Base-by-base conservation (phyloP, 768 basidiomycete genomes). In the Rhizopogon sp. region DNA sequence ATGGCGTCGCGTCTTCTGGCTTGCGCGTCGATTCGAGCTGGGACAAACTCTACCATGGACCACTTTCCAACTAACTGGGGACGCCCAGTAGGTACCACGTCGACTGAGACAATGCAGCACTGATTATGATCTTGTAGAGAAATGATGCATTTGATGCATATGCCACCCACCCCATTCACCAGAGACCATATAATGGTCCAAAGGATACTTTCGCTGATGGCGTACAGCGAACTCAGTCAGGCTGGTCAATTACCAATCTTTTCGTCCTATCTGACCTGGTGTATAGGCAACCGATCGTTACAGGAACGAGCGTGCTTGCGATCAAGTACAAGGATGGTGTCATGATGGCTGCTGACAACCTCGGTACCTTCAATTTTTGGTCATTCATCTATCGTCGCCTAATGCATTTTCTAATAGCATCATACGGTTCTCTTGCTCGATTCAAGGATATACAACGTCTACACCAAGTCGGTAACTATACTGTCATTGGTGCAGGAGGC, bases 311-410 rank as follows among this genome's bases (percentile, higher is more conserved):
- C 54, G 93, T 99, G 5, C 80, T 99, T 35, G 97, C 89, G 2
- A 78, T 99, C 72, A 90, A 91, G 72, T 98, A 81, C 80, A 93
- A 95, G 71, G 93, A 92, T 64, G 97, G 97, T 8, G 83, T 99
- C 60, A 96, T 99, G 91, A 85, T 99, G 79, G 94, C 97, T 31
- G 94, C 97, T 39, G 97, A 99, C 77, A 98, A 88, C 65, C 87
- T 98, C 50, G 95, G 95, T 95, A 58, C 53, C 81, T 69, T 50
- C 55, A 33, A 37, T 7, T 33, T 17, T 39, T 22, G 39, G 25
- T 39, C 29, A 33, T 47, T 42, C 3, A 20, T 44, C 5, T 39
- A n/a, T 53, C 8, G 0, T 7, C 14, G 16, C n/a, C 6, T 45
- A 5, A 20, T 29, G 17, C 25, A 6, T 28, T 39, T 2, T n/a